A percentile compares a stretch with the other conserved stretches of the same genome.
Conservation (phyloP, 805 yeast species). For the Saccharomycopsis guyanensis region DNA sequence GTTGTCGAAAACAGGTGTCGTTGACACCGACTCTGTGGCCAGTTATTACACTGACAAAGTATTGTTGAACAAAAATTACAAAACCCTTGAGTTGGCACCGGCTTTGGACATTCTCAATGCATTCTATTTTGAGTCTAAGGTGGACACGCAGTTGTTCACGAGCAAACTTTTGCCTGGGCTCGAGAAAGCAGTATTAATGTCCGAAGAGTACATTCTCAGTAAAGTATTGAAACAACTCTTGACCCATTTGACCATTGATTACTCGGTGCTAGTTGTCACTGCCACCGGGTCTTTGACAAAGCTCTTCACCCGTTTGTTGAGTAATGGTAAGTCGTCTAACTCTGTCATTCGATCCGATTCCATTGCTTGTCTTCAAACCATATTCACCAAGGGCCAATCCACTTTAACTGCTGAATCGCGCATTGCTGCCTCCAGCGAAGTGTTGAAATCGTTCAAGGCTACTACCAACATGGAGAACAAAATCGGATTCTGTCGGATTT, state of each 20-base stretch:
- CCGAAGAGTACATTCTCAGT: constrained; percentile 67
- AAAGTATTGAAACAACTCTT: constrained; percentile 46
- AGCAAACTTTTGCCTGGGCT: constrained; percentile 46
- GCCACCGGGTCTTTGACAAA: constrained; percentile 33
- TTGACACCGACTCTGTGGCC: not conserved
- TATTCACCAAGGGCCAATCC: constrained; percentile 24
- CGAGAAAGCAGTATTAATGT: constrained; percentile 68
- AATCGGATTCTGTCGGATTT: constrained; percentile 38
- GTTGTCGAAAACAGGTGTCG: not conserved
- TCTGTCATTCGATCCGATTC: constrained; percentile 51
- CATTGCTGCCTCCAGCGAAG: constrained; percentile 40
- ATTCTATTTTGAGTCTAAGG: constrained; percentile 35
- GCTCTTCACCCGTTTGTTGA: constrained; percentile 41
- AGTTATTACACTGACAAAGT: constrained; percentile 33
- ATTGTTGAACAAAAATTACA: constrained; percentile 40
- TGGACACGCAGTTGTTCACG: constrained; percentile 33
- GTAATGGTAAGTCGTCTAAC: constrained; percentile 64
- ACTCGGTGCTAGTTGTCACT: constrained; percentile 33
- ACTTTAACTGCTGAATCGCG: constrained; percentile 23
- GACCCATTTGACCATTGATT: constrained; percentile 31
- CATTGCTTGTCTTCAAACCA: constrained; percentile 28
- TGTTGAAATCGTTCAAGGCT: constrained; percentile 49
- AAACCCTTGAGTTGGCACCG: constrained; percentile 33
- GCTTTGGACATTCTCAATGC: constrained; percentile 32
- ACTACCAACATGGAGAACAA: constrained; percentile 63